Base-by-base conservation (phyloP, 352 stramenopile species). In the Globisporangium carolinianum region DNA sequence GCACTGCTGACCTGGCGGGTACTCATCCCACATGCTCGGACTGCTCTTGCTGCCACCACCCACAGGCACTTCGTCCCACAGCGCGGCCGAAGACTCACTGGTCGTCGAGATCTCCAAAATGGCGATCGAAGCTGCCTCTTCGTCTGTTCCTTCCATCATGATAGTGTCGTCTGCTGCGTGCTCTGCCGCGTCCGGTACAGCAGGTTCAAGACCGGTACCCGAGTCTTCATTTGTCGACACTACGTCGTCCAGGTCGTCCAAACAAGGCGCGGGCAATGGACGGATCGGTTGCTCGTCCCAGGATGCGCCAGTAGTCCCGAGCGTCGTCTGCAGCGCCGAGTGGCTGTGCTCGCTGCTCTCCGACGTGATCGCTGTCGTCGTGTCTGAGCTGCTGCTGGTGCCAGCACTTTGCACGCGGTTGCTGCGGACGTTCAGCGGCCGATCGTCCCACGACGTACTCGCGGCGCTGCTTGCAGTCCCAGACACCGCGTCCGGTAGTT, bases 221-320 rank as follows among this genome's bases (percentile, higher is more conserved):
- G 24, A 32, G 24, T 32, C 24, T 32, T 46, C 41, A 46, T n/a
- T 10, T 14, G 41, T 46, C 41, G 10, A 15, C 8, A 9, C 41
- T 5, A 6, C 41, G 15, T 46, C 41, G 41, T 11, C 41, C 5
- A 32, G 24, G 24, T 32, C 24, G 24, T 32, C 24, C 24, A 32
- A 32, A 32, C 24, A 32, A 2, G 24, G 2, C 2, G 24, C 24
- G 24, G 24, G 24, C 24, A 32, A 12, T 43, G 39, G 39, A 43
- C 39, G 49, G 47, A 68, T 65, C 6, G 60, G 61, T 24, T 52
- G 64, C 0, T 71, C 57, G 17, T 68, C 64, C 64, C 52, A 65
- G 6, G 38, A 47, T 9, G 35, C 9, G 10, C n/a, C 6, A 47
- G 38, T 18, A 14, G 14, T 62, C 12, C 55, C 56, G 11, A 42